Evolutionary conservation across 2,329 filamentous ascomycete genomes (phyloP), one percentile per base, ranked within the genome.

Genomic region (Xylariaceae sp.): DNA sequence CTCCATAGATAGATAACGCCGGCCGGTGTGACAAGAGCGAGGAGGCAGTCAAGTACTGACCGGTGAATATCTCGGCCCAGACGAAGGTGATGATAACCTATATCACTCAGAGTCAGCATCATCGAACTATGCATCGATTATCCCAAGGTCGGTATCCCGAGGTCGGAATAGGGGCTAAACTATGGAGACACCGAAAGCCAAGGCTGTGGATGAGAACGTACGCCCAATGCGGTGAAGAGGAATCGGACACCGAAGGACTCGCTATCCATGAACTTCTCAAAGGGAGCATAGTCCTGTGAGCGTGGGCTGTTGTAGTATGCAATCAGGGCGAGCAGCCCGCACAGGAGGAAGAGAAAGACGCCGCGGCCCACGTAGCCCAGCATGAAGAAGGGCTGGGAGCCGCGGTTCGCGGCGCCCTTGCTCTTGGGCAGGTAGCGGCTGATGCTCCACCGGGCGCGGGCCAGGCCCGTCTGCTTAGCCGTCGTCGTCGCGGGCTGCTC

Each of bases 201-300:
- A n/a, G n/a, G n/a, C n/a, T n/a, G n/a, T n/a, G n/a, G n/a, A n/a
- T n/a, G n/a, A n/a, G n/a, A n/a, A n/a, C n/a, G n/a, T n/a, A n/a
- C n/a, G n/a, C 58, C 58, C 12, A 55, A 28, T 2, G 36, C 42
- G 5, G 57, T 57, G 32, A 62, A 56, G 5, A 61, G 39, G 25
- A 63, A 61, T n/a, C 59, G 50, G 2, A 59, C 49, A 3, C 58
- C 53, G 15, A 61, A 52, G 10, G 50, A 50, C 31, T 55, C 44
- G 2, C 48, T 47, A 22, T 50, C 43, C 47, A 60, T 57, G 6
- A 46, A 47, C 12, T 32, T 31, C 13, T 39, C 36, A n/a, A 47
- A 47, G 9, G 39, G 39, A 23, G 59, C 60, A n/a, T n/a, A n/a
- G n/a, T n/a, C n/a, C n/a, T n/a, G n/a, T n/a, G n/a, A n/a, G n/a